Evolutionary conservation across 139 green algal species (phyloP), one percentile per base, ranked within the genome.

Genomic region (Gonium pectorale): DNA sequence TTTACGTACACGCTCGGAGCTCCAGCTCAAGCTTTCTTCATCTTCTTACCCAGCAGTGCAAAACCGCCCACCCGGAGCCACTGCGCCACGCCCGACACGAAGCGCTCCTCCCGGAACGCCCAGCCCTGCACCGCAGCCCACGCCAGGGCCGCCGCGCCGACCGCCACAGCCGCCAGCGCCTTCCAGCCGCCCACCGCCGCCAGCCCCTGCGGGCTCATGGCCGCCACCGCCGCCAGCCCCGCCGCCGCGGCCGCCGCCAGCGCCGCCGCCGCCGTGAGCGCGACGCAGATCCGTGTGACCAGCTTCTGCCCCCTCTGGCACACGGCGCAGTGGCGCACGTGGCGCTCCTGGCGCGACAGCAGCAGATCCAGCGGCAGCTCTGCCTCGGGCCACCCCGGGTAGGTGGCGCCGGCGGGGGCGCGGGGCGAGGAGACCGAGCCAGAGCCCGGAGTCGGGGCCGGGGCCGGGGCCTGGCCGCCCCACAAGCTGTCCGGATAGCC

Each of bases 401-500:
- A 81, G 59, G 81, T 83, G 59, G 56, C n/a, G n/a, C n/a, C n/a
- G n/a, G n/a, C n/a, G n/a, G n/a, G n/a, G n/a, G n/a, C n/a, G n/a
- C n/a, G n/a, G n/a, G n/a, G n/a, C n/a, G n/a, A n/a, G n/a, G n/a
- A n/a, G n/a, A n/a, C n/a, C n/a, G n/a, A n/a, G n/a, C n/a, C n/a
- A n/a, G n/a, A n/a, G 38, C 0, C 52, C 41, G 15, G 41, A 3
- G 26, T 78, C 49, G 44, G 38, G 29, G 35, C 31, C 43, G 51
- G 27, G 37, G 51, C 69, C 46, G 80, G 27, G n/a, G n/a, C n/a
- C n/a, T n/a, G n/a, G 22, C 49, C 59, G 3, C 62, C 77, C 86
- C 86, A 90, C 72, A 90, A 62, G 62, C 62, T 87, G 31, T 71
- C 67, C 9, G 85, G 72, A 49, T 87, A 90, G 24, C 56, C 73